Conservation (phyloP, 805 yeast genomes). For the Debaryomyces castellii region DNA sequence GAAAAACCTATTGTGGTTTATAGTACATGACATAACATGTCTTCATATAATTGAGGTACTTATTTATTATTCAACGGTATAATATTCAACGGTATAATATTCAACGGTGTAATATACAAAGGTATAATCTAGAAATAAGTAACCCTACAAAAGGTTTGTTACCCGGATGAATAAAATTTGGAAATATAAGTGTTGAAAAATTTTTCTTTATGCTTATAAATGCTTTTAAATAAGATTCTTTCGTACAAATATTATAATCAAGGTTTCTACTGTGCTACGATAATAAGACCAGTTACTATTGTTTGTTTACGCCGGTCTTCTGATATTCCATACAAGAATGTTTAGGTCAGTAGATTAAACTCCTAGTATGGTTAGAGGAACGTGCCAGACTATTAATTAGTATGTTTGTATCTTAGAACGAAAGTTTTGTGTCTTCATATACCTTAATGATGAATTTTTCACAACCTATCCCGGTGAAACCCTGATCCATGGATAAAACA, state of each 20-base stretch:
- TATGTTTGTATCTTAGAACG: not conserved
- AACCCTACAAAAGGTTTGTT: not conserved
- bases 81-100: no score
- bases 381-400: not conserved
- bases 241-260: not conserved
- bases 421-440: not conserved
- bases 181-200: no score
- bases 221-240: not conserved
- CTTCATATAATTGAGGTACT: no score
- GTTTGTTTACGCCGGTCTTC: no score
- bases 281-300: no score
- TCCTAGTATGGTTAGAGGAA: not conserved
- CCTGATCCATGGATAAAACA: conserved; percentile 83
- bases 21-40: no score
- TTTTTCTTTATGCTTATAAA: no score
- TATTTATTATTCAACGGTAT: no score
- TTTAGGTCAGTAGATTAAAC: not conserved
- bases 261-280: no score
- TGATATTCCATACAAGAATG: not conserved
- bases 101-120: no score
- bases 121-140: not conserved
- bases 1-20: no score
- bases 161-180: no score
- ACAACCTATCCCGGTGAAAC: conserved; percentile 46
- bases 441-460: conserved; percentile 28